Base-by-base conservation (phyloP, 371 early-diverging fungal genomes). In the Actinomortierella wolfii region DNA sequence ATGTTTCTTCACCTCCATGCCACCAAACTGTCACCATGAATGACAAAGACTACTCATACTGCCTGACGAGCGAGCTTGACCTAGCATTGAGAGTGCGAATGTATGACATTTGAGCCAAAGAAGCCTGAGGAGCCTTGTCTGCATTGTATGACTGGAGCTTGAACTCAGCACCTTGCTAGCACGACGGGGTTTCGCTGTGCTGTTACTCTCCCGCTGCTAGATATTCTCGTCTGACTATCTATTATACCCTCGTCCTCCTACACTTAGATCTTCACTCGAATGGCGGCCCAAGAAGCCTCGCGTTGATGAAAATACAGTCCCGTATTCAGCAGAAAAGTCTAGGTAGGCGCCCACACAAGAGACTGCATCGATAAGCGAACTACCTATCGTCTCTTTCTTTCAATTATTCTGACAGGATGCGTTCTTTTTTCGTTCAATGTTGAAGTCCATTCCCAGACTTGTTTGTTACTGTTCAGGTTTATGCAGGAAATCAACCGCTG, bases 401-500 rank as follows among this genome's bases (percentile, higher is more conserved):
- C 52, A 59, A 45, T 56, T 58, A 6, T 57, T 56, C 23, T 56
- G 48, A 66, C 61, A 14, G 44, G 53, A 24, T 34, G 42, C 6
- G 26, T 15, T 8, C 48, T 28, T 44, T 48, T 29, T 24, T 39
- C 52, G 17, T n/a, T 26, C 14, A n/a, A 24, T 47, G 15, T 24
- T 21, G 34, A 53, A 83, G 84, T 24, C 76, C 77, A 8, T 67
- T 81, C 48, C 67, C 87, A 2, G 91, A 93, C 66, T 73, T 86
- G 17, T 92, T 84, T 69, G 82, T 91, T 1, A 87, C 86, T 3
- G 89, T 87, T 29, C 93, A 93, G 62, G 70, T 93, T 6, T 89
- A 78, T 74, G 87, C 91, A n/a, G 91, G 89, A 41, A 88, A 91
- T 67, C 87, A 91, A 56, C 89, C 91, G 3, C 57, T 94, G 57